These are phyloP conservation scores for Trametes sanguinea DNA, from an alignment of 768 basidiomycete species.

Conservation along the genomic window DNA sequence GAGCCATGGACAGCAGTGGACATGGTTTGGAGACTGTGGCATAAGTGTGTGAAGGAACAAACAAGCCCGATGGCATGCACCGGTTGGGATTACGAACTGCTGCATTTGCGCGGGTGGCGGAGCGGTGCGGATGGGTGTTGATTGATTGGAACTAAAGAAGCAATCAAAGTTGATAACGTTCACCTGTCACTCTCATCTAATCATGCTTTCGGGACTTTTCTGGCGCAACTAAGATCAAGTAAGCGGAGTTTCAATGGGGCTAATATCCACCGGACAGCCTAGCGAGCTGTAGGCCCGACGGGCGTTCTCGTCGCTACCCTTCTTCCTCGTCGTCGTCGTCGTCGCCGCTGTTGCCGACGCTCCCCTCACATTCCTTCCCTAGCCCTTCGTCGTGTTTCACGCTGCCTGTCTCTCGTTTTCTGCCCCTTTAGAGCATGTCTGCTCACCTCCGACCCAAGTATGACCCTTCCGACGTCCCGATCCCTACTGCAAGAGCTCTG, in stretches of 20 bases:
- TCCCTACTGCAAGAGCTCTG: conserved; percentile 47
- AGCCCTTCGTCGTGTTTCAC: conserved; percentile 4
- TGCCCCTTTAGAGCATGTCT: conserved; percentile 26
- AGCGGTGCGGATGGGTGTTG: conserved; percentile 5
- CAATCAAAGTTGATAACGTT: background rate
- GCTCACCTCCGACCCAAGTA: conserved; percentile 24
- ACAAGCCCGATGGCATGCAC: background rate
- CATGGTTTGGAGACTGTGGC: conserved; percentile 1
- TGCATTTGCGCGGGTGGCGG: conserved; percentile 4
- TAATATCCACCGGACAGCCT: background rate
- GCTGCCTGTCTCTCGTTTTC: conserved; percentile 24
- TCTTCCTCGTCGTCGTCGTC: conserved; percentile 25
- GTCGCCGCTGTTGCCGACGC: conserved; percentile 17
- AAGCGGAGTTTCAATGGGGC: conserved; percentile 16
- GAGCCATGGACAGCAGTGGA: conserved; percentile 2
- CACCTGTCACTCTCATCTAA: background rate
- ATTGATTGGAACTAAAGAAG: conserved; percentile 18
- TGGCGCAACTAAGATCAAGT: background rate
- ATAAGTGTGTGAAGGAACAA: background rate
- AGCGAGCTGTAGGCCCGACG: conserved; percentile 10
- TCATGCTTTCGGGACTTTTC: background rate
- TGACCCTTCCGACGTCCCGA: conserved; percentile 59
- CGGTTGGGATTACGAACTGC: background rate
- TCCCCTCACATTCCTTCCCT: conserved; percentile 25
- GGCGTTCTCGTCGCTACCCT: conserved; percentile 23